Conservation (phyloP, 805 yeast species). For the Wickerhamomyces chaumierensis region DNA sequence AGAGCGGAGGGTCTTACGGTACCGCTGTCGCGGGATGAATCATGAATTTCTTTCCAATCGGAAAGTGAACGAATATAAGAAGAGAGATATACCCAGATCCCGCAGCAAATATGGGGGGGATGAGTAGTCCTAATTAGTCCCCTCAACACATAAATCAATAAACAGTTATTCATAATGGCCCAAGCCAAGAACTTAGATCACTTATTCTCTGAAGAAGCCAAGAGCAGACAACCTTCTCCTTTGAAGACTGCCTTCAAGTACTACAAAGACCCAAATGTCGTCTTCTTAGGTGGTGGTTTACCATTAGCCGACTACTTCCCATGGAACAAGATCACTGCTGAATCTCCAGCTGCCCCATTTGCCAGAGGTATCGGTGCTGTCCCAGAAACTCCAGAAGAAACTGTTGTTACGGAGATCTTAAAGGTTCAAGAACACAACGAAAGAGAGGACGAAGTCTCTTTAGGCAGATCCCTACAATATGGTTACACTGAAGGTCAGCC, state of each 20-base stretch:
- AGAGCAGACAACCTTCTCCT: slow-evolving; percentile 64
- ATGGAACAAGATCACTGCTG: slow-evolving; percentile 62
- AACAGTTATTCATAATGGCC: slow-evolving; percentile 8
- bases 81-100: too few species aligned
- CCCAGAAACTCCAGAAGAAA: slow-evolving; percentile 28
- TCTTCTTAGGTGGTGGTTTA: slow-evolving; percentile 91
- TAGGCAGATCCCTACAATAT: slow-evolving; percentile 83
- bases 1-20: too few species aligned
- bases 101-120: too few species aligned
- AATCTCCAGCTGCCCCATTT: slow-evolving; percentile 75
- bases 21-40: too few species aligned
- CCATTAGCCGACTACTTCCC: slow-evolving; percentile 91
- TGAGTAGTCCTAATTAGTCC: too few species aligned
- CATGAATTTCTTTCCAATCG: too few species aligned
- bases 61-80: too few species aligned
- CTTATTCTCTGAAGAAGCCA: slow-evolving; percentile 68
- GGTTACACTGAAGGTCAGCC: slow-evolving; percentile 78
- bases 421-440: slow-evolving; percentile 32
- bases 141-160: too few species aligned
- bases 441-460: slow-evolving; percentile 50
- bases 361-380: slow-evolving; percentile 63
- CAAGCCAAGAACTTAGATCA: slow-evolving; percentile 65
- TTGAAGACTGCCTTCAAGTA: slow-evolving; percentile 79
- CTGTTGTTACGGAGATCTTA: slow-evolving; percentile 23
- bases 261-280: slow-evolving; percentile 60